A percentile compares a stretch with the other conserved stretches of the same genome.
These are phyloP conservation scores for Pascua guehoae DNA, from an alignment of 1,284 basidiomycete genomes.

Conservation along the genomic window DNA sequence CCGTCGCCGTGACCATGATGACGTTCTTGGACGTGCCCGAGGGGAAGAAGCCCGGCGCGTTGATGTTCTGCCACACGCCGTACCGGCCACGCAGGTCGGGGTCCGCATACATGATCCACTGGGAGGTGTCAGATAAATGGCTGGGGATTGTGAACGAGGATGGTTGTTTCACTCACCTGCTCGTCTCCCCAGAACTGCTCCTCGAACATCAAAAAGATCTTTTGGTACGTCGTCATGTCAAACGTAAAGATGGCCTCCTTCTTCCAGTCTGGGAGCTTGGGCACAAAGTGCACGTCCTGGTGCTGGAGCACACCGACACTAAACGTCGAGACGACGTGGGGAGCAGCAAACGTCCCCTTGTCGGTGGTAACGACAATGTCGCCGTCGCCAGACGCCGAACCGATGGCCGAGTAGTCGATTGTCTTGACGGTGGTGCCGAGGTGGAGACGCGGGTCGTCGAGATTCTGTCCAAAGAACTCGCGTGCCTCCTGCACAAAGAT, in stretches of 20 bases:
- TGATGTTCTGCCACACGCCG: slow-evolving; percentile 67
- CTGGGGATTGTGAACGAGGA: not conserved
- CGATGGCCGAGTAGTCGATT: slow-evolving; percentile 52
- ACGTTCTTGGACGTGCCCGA: slow-evolving; percentile 48
- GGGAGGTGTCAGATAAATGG: slow-evolving; percentile 1
- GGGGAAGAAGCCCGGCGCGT: slow-evolving; percentile 59
- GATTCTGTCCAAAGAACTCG: slow-evolving; percentile 60
- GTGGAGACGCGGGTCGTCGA: slow-evolving; percentile 53
- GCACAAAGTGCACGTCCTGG: slow-evolving; percentile 58
- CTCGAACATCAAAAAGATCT: slow-evolving; percentile 65
- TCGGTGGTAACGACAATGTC: slow-evolving; percentile 53
- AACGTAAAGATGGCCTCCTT: slow-evolving; percentile 63
- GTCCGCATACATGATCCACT: slow-evolving; percentile 66
- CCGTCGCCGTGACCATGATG: slow-evolving; percentile 64
- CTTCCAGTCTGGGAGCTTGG: slow-evolving; percentile 62
- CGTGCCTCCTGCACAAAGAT: slow-evolving; percentile 58
- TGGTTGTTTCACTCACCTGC: too few species aligned
- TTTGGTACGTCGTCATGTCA: slow-evolving; percentile 65
- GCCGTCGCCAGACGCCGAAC: slow-evolving; percentile 6
- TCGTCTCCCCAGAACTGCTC: slow-evolving; percentile 67
- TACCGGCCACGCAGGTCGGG: slow-evolving; percentile 59
- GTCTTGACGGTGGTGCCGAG: slow-evolving; percentile 57
- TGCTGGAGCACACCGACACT: slow-evolving; percentile 59
- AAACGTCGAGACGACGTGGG: slow-evolving; percentile 63
- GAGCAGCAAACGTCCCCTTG: slow-evolving; percentile 53